These are phyloP conservation scores for Corymbia calophylla DNA, from an alignment of 441 rosid genomes.

Conservation along the genomic window DNA sequence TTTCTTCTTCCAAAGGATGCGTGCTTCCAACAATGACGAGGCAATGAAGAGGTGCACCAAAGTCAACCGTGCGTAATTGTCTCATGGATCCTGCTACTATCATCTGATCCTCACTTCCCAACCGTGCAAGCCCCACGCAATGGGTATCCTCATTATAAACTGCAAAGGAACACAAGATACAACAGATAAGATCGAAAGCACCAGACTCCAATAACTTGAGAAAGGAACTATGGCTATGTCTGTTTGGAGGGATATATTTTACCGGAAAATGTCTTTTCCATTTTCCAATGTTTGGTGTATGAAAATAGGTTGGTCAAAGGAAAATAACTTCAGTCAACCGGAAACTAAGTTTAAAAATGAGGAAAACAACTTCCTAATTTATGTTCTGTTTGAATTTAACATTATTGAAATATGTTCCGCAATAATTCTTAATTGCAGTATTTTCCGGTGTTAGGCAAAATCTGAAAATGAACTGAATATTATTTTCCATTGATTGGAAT, in stretches of 20 bases:
- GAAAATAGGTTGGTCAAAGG: background rate
- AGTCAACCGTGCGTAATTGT: slow-evolving; percentile 55
- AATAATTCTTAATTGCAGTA: no score
- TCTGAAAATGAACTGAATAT: no score
- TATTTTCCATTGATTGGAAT: no score
- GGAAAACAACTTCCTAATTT: background rate
- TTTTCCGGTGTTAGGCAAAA: no score
- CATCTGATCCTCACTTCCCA: slow-evolving; percentile 83
- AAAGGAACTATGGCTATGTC: background rate
- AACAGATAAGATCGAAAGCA: background rate
- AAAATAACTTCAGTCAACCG: background rate
- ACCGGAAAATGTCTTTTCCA: background rate
- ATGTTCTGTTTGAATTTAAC: background rate
- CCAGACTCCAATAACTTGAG: background rate
- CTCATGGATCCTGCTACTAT: slow-evolving; percentile 80
- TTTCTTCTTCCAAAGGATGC: slow-evolving; percentile 88
- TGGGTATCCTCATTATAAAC: slow-evolving; percentile 59
- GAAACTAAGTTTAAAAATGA: background rate
- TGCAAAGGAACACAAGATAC: slow-evolving; percentile 10
- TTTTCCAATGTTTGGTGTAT: background rate
- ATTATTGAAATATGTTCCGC: no score
- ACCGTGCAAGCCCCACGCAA: slow-evolving; percentile 77
- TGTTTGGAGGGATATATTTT: background rate
- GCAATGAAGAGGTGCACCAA: slow-evolving; percentile 83
- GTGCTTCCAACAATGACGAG: slow-evolving; percentile 74